phyloP scores from a whole-genome alignment of 306 rosid species.

The Crotalaria pallida region DNA sequence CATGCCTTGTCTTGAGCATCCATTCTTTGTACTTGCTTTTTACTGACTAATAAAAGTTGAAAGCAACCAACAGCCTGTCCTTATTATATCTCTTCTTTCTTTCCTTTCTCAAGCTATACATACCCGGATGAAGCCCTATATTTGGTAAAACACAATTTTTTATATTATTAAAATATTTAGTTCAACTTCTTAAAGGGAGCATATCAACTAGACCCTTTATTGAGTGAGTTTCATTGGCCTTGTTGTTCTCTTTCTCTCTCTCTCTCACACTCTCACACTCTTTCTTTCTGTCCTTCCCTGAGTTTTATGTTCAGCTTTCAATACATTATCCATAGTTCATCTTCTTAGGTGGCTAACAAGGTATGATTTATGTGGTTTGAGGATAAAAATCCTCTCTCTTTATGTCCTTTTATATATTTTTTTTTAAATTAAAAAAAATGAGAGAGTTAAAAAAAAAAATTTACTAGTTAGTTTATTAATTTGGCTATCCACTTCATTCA shows the following conservation, averaged over 20 bases:
- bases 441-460: neutral
- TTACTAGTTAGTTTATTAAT: conserved; percentile 19
- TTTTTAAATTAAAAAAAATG: neutral
- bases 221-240: conserved; percentile 20
- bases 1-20: conserved; percentile 77
- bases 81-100: conserved; percentile 23
- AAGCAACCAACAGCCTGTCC: conserved; percentile 82
- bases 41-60: conserved; percentile 60
- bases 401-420: neutral
- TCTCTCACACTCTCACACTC: conserved; percentile 14
- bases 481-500: conserved; percentile 32
- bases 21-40: conserved; percentile 63
- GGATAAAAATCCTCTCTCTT: conserved; percentile 23
- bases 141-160: conserved; percentile 22
- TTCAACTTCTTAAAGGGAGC: conserved; percentile 10
- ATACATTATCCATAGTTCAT: conserved; percentile 38
- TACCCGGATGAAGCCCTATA: conserved; percentile 30
- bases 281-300: neutral
- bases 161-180: conserved; percentile 18
- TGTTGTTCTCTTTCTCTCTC: no score
- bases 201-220: conserved; percentile 28
- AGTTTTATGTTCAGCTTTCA: conserved; percentile 26
- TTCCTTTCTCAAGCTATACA: conserved; percentile 27
- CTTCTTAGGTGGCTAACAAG: conserved; percentile 32
- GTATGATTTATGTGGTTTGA: conserved; percentile 32